Percentiles rank a stretch among this genome's conserved stretches.
phyloP scores from a whole-genome alignment of 345 rosid genomes.

The Noccaea caerulescens region DNA sequence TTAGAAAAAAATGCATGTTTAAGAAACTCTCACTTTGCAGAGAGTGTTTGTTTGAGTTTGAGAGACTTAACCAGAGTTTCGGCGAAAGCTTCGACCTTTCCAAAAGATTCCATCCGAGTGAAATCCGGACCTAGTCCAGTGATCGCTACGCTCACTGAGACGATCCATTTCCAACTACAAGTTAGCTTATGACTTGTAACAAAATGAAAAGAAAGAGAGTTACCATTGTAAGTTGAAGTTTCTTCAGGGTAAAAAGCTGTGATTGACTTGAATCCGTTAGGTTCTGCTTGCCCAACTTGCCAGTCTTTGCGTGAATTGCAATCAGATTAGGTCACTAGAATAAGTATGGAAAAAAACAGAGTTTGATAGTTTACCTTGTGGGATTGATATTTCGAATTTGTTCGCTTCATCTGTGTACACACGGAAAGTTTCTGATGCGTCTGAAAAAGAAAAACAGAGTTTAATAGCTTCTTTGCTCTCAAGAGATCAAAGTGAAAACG shows the following conservation, averaged over 20 bases:
- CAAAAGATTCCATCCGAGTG: conserved; percentile 89
- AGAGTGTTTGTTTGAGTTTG: background rate
- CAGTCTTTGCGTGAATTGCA: conserved; percentile 53
- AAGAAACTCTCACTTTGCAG: background rate
- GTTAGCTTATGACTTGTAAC: background rate
- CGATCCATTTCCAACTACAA: background rate
- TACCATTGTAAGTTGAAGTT: conserved; percentile 70
- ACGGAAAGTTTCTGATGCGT: conserved; percentile 51
- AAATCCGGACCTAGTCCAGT: conserved; percentile 94
- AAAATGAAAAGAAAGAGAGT: background rate
- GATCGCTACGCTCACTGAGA: conserved; percentile 46
- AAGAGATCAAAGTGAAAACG: background rate
- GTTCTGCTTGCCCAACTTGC: conserved; percentile 74
- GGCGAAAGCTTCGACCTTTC: conserved; percentile 89
- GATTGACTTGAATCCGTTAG: conserved; percentile 77
- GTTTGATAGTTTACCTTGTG: conserved; percentile 59
- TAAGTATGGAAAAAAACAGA: conserved; percentile 1
- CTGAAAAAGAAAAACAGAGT: conserved; percentile 33
- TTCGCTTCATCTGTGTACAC: conserved; percentile 71
- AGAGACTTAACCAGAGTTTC: conserved; percentile 69
- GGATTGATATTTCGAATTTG: conserved; percentile 81
- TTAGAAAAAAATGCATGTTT: background rate
- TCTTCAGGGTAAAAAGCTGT: conserved; percentile 83
- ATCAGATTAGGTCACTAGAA: background rate
- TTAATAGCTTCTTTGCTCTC: conserved; percentile 35